Evolutionary conservation across 2,329 filamentous ascomycete genomes (phyloP).

Genomic region (Penicillium psychrosexuale): DNA sequence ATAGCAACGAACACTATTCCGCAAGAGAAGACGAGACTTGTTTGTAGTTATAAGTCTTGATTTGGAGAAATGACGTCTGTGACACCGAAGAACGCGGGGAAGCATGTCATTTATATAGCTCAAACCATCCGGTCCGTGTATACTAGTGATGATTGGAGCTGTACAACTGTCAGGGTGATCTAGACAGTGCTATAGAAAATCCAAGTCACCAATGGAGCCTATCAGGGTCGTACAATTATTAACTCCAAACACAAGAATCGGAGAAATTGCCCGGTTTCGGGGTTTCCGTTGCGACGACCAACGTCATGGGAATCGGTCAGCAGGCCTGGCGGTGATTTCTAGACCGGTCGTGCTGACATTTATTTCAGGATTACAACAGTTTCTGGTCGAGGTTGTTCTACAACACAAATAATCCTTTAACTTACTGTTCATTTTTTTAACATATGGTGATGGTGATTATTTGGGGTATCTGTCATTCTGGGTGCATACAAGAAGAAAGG

Average conservation of each 20-base stretch:
- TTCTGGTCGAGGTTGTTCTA: background rate
- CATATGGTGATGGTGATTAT: background rate
- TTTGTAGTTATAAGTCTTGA: background rate
- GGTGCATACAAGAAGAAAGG: background rate
- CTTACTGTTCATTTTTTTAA: background rate
- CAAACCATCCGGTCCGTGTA: background rate
- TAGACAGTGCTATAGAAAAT: background rate
- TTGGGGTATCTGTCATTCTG: constrained; percentile 11
- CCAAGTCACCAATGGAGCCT: constrained; percentile 2
- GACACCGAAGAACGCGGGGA: background rate
- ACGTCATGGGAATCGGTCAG: constrained; percentile 16
- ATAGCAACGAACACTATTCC: background rate
- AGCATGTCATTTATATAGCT: constrained; percentile 5
- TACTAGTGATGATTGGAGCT: background rate
- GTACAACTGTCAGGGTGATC: background rate
- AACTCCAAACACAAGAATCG: constrained; percentile 2
- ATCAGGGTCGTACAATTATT: constrained; percentile 12
- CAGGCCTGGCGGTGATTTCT: background rate
- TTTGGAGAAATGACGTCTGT: background rate
- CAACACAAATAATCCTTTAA: background rate
- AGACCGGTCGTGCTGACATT: constrained; percentile 1
- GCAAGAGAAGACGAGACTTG: background rate
- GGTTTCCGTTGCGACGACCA: constrained; percentile 3
- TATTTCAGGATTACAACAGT: background rate
- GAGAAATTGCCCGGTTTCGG: constrained; percentile 10